Percentiles rank a stretch among this genome's conserved stretches.
These are phyloP conservation scores for Psilocybe cyanescens DNA, from an alignment of 768 basidiomycete species.

Conservation along the genomic window DNA sequence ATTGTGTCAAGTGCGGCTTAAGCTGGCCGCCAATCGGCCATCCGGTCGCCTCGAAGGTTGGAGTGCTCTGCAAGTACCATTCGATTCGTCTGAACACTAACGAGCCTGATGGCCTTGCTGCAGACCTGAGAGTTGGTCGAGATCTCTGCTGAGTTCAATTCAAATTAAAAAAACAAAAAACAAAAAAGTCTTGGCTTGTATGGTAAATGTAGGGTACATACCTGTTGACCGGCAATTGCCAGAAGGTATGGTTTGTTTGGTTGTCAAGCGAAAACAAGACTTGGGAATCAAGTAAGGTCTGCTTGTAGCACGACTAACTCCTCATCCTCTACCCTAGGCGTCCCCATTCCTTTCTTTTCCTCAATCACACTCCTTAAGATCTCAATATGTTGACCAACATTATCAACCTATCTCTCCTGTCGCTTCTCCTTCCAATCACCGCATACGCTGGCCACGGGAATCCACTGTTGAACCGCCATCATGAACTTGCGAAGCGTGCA, in stretches of 20 bases:
- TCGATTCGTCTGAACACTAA: no score
- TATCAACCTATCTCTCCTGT: conserved; percentile 31
- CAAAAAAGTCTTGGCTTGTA: neutral
- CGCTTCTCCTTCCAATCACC: conserved; percentile 37
- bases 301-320: neutral
- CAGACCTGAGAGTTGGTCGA: neutral
- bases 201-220: neutral
- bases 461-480: conserved; percentile 42
- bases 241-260: conserved; percentile 7
- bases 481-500: conserved; percentile 52
- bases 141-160: neutral
- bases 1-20: no score
- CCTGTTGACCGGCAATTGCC: conserved; percentile 6
- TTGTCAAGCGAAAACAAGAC: conserved; percentile 12
- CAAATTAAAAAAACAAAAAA: no score
- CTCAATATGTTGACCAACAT: conserved; percentile 24
- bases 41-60: no score
- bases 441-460: conserved; percentile 37
- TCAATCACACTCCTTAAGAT: conserved; percentile 1
- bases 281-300: neutral
- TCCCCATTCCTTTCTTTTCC: neutral
- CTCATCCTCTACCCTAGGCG: neutral
- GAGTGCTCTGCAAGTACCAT: no score
- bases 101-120: no score
- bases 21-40: no score